Evolutionary conservation across 2,329 filamentous ascomycete genomes (phyloP).

Genomic region (Metarhizium anisopliae): DNA sequence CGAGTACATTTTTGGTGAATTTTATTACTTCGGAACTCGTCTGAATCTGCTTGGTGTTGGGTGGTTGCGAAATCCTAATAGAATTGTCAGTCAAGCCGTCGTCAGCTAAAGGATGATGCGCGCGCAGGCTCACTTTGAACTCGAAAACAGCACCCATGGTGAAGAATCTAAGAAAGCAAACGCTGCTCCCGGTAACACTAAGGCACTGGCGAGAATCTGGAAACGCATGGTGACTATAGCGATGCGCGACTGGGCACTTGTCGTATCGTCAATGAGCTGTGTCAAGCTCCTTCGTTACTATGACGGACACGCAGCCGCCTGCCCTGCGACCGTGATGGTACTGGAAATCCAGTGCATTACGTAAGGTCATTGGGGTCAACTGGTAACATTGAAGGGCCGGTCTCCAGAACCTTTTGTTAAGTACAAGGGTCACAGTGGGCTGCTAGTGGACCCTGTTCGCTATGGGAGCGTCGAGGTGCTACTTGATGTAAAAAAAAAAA

Average conservation of each 20-base stretch:
- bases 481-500: too few species aligned
- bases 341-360: constrained; percentile 14
- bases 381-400: too few species aligned
- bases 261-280: constrained; percentile 16
- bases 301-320: constrained; percentile 5
- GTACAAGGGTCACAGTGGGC: background rate
- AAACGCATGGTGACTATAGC: constrained; percentile 39
- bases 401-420: too few species aligned
- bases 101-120: constrained; percentile 3
- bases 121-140: constrained; percentile 55
- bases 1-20: constrained; percentile 43
- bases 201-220: constrained; percentile 38
- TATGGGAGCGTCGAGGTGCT: background rate
- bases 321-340: constrained; percentile 14
- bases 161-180: constrained; percentile 78
- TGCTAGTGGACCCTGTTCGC: background rate
- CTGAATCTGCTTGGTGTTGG: constrained; percentile 36
- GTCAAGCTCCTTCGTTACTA: constrained; percentile 11
- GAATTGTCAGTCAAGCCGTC: constrained; percentile 4
- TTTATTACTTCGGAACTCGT: constrained; percentile 34
- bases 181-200: constrained; percentile 48
- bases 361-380: constrained; percentile 11
- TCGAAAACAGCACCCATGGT: constrained; percentile 84
- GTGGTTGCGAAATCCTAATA: constrained; percentile 23
- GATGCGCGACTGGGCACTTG: constrained; percentile 1